phyloP scores from a whole-genome alignment of 495 filamentous ascomycete species.

The Podospora pseudocomata region DNA sequence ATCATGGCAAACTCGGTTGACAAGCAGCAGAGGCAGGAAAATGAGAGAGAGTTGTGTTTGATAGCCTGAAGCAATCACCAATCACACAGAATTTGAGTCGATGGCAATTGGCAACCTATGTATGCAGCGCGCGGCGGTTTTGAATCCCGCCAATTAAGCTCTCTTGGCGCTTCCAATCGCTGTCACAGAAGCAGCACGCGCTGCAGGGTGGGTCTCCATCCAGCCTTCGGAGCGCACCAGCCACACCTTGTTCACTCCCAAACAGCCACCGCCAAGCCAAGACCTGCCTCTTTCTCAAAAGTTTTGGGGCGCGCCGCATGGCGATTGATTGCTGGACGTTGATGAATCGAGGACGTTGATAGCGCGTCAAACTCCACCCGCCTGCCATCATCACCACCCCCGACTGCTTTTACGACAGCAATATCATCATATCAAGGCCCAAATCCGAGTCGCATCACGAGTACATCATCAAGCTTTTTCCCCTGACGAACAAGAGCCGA shows the following conservation, averaged over 20 bases:
- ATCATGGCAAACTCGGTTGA: conserved; percentile 12
- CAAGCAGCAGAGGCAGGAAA: background rate
- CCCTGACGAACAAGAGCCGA: conserved; percentile 9
- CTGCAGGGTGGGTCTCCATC: background rate
- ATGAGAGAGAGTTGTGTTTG: background rate
- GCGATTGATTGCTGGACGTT: conserved; percentile 1
- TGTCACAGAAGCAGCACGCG: conserved; percentile 14
- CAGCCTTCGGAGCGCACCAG: background rate
- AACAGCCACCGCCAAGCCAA: background rate
- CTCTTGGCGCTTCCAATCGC: conserved; percentile 21
- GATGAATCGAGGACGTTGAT: background rate
- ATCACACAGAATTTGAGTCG: background rate
- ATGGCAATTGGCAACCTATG: background rate
- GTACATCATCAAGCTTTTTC: background rate
- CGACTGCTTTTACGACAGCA: background rate
- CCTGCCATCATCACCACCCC: background rate
- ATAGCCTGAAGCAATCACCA: background rate
- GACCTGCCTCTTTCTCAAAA: conserved; percentile 12
- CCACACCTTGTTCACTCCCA: background rate
- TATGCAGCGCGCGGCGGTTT: background rate
- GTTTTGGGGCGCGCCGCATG: conserved; percentile 11
- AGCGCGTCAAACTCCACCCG: conserved; percentile 1
- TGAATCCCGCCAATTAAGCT: conserved; percentile 16
- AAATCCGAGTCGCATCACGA: background rate
- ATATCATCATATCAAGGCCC: background rate